Conservation (phyloP, 2,329 filamentous ascomycete genomes). For the Claviceps sorghi region DNA sequence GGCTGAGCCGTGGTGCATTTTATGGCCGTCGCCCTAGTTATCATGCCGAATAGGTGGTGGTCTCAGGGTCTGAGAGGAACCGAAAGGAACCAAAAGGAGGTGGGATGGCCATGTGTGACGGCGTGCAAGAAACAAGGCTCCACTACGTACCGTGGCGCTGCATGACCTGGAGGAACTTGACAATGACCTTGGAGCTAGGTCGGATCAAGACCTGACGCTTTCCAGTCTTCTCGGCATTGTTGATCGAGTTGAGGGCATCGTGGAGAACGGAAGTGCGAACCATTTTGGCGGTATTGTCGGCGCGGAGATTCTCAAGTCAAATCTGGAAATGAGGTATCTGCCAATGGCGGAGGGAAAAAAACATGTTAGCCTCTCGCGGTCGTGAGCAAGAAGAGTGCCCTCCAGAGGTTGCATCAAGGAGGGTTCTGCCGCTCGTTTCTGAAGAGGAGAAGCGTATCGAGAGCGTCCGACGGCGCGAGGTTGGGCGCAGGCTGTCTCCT, state of each 20-base stretch:
- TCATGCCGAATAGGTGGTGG: conserved; percentile 64
- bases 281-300: conserved; percentile 63
- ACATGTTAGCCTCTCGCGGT: conserved; percentile 48
- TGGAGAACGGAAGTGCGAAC: conserved; percentile 98
- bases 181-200: conserved; percentile 97
- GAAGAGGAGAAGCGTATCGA: conserved; percentile 50
- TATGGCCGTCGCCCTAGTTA: conserved; percentile 97
- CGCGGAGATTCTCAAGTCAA: conserved; percentile 68
- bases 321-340: conserved; percentile 51
- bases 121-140: neutral
- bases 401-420: conserved; percentile 33
- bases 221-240: conserved; percentile 99
- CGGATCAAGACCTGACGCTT: conserved; percentile 99
- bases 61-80: conserved; percentile 8
- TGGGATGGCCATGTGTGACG: neutral
- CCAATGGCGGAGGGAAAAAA: conserved; percentile 14
- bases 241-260: conserved; percentile 98
- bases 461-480: conserved; percentile 7
- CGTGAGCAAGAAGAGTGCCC: conserved; percentile 57
- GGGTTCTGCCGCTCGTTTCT: conserved; percentile 59
- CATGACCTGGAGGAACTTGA: conserved; percentile 99
- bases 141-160: conserved; percentile 87
- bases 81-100: neutral
- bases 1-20: conserved; percentile 68
- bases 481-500: neutral